These are phyloP conservation scores for Lactifluus pinguis DNA, from an alignment of 768 basidiomycete genomes.

Conservation along the genomic window DNA sequence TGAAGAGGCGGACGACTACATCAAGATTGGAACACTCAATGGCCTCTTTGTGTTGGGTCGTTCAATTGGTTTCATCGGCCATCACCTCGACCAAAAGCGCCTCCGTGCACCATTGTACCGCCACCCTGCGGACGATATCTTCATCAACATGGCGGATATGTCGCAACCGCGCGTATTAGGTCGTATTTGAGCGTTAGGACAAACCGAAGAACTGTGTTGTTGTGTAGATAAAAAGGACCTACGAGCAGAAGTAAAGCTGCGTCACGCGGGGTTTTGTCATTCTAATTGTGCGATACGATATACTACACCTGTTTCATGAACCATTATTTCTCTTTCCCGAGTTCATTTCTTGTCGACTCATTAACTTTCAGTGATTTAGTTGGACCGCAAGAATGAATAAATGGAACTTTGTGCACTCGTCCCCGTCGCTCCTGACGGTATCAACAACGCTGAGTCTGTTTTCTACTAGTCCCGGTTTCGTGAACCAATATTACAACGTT, in stretches of 20 bases:
- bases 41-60: conserved; percentile 96
- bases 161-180: conserved; percentile 74
- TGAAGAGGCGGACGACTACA: conserved; percentile 96
- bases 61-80: conserved; percentile 95
- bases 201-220: neutral
- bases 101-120: conserved; percentile 89
- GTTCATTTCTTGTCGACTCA: neutral
- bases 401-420: too few relatives aligned
- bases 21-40: conserved; percentile 92
- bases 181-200: conserved; percentile 22
- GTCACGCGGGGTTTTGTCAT: neutral
- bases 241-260: neutral
- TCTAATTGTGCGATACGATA: conserved; percentile 4
- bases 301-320: conserved; percentile 6
- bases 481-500: neutral
- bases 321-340: neutral
- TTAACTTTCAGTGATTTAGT: neutral
- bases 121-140: conserved; percentile 92
- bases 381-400: neutral
- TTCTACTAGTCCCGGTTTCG: too few relatives aligned
- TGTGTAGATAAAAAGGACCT: conserved; percentile 7
- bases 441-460: too few relatives aligned
- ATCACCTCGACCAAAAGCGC: conserved; percentile 94
- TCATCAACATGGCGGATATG: conserved; percentile 87
- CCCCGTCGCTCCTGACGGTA: too few relatives aligned